Evolutionary conservation across 805 yeast genomes (phyloP).

Genomic region (Wickerhamiella parazyma): DNA sequence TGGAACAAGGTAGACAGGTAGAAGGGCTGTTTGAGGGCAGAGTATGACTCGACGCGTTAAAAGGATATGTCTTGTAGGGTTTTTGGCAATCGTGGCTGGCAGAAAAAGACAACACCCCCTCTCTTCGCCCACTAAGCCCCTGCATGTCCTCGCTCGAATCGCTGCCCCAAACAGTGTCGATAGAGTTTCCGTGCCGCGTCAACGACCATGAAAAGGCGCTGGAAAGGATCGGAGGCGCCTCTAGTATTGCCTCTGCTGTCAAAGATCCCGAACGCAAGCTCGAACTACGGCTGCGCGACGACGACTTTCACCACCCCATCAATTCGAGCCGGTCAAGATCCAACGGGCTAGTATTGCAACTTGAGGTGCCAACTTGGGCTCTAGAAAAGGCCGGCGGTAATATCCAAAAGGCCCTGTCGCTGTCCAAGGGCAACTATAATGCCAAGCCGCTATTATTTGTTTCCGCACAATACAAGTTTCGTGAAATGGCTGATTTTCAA

Average conservation of each 20-base stretch:
- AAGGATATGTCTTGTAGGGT: too few relatives aligned
- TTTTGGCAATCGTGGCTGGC: too few relatives aligned
- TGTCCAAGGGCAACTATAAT: conserved; percentile 38
- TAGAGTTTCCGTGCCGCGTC: conserved; percentile 69
- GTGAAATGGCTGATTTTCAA: conserved; percentile 85
- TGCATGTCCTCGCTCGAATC: conserved; percentile 27
- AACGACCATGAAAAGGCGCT: conserved; percentile 33
- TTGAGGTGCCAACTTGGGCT: conserved; percentile 22
- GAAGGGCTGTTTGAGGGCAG: too few relatives aligned
- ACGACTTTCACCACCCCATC: conserved; percentile 38
- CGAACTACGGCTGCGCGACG: conserved; percentile 27
- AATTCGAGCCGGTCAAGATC: conserved; percentile 22
- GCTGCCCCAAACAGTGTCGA: conserved; percentile 56
- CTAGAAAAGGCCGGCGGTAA: conserved; percentile 27
- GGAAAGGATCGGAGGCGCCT: conserved; percentile 37
- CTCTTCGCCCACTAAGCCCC: neutral
- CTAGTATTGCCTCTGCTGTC: conserved; percentile 26
- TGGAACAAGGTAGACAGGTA: too few relatives aligned
- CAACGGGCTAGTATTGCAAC: conserved; percentile 24
- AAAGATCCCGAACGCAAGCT: conserved; percentile 24
- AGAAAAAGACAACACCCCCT: neutral
- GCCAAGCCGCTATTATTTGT: conserved; percentile 55
- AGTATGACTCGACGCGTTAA: too few relatives aligned
- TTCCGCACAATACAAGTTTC: conserved; percentile 56
- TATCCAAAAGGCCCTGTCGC: conserved; percentile 44